Evolutionary conservation across 148 eudicot genomes (phyloP).

Genomic region (Fagopyrum homotropicum): DNA sequence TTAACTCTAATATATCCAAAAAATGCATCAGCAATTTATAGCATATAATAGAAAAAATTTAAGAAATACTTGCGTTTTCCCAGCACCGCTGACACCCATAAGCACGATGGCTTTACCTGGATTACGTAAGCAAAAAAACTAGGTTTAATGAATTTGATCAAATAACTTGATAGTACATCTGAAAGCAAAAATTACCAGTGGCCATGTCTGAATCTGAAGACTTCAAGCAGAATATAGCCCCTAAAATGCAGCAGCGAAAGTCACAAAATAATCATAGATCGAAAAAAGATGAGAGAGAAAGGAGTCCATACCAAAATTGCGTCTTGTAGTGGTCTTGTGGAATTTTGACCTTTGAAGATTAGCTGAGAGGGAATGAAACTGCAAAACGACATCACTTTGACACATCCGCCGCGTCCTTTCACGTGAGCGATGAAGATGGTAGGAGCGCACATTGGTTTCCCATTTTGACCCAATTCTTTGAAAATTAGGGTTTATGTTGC

Average conservation of each 20-base stretch:
- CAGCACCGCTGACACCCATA: conserved; percentile 94
- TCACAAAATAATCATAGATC: not conserved
- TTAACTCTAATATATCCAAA: not conserved
- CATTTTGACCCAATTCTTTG: conserved; percentile 1
- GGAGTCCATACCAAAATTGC: not conserved
- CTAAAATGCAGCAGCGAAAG: not conserved
- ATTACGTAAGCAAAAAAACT: not conserved
- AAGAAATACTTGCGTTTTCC: conserved; percentile 66
- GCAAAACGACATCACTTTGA: conserved; percentile 8
- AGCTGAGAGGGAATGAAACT: not conserved
- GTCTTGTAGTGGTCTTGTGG: not conserved
- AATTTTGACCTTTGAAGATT: not conserved
- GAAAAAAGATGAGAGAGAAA: not conserved
- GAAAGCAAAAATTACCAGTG: not conserved
- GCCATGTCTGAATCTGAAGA: conserved; percentile 4
- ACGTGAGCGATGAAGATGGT: conserved; percentile 3
- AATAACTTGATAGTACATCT: not conserved
- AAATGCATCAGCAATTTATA: not conserved
- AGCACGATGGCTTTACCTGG: conserved; percentile 57
- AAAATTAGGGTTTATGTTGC: not conserved
- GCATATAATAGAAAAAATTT: not conserved
- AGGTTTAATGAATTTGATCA: not conserved
- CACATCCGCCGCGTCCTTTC: not conserved
- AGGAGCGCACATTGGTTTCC: too few species aligned
- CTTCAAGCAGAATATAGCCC: not conserved